Evolutionary conservation across 495 filamentous ascomycete genomes (phyloP), one percentile per base, ranked within the genome.

Genomic region (Xylaria cubensis): DNA sequence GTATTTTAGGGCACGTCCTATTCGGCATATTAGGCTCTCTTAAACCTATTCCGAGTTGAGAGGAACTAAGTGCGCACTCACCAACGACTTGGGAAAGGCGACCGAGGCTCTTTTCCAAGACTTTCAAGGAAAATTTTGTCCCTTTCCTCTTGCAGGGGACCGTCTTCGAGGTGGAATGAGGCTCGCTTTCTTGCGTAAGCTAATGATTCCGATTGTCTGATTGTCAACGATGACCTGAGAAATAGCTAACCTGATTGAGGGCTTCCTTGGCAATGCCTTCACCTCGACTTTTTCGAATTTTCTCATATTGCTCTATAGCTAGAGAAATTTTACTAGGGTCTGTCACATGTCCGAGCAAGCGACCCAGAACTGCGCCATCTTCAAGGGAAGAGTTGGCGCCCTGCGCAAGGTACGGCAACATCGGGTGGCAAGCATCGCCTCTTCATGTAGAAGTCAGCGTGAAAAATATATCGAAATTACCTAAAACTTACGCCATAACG

Each of bases 331-430:
- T 78, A 19, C 79, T 81, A 17, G 83, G 85, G 2, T 84, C 84
- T 29, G 84, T 75, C 13, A 87, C 84, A 76, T 90, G 90, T 17
- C 90, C 82, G 12, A 89, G 78, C 32, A 88, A 69, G 55, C 80
- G 79, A 9, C 87, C 86, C 0, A 89, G 72, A 26, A 86, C 84
- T 0, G 85, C 87, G 0, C 86, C 88, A 55, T 90, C 88, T 77
- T 90, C 88, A 0, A 88, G 74, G 17, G 83, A 83, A 66, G 85
- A 86, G 63, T 88, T 88, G 46, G 87, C 88, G 0, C 85, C 84
- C 69, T 92, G 90, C 0, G 90, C 90, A 12, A 91, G 82, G 69
- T 92, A 92, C 19, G 90, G 90, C 21, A 92, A 83, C 83, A 91
- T 92, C 12, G 90, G 89, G 71, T 92, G 90, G 68, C 90, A 91